phyloP scores from a whole-genome alignment of 441 rosid genomes.

The Croton setiger region DNA sequence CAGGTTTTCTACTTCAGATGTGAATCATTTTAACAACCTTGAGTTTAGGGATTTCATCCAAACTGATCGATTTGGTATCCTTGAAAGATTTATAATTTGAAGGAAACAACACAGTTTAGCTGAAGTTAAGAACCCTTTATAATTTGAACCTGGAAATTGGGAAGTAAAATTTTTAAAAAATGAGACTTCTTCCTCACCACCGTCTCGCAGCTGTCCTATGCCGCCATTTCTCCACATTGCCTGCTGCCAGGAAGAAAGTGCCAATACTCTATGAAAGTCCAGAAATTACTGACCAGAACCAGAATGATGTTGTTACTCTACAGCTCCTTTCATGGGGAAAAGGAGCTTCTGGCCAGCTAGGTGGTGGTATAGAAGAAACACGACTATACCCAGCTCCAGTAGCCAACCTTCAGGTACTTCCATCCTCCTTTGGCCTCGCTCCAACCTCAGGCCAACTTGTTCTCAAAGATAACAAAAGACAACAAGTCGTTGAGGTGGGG shows the following conservation, averaged over 20 bases:
- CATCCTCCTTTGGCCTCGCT: conserved; percentile 43
- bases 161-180: too few species aligned
- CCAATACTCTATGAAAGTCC: conserved; percentile 48
- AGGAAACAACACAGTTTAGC: too few species aligned
- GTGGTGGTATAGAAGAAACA: conserved; percentile 75
- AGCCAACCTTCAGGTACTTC: conserved; percentile 46
- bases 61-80: too few species aligned
- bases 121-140: too few species aligned
- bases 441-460: conserved; percentile 54
- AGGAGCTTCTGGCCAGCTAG: conserved; percentile 93
- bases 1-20: too few species aligned
- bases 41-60: too few species aligned
- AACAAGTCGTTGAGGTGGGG: conserved; percentile 34
- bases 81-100: too few species aligned
- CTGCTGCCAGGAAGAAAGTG: conserved; percentile 33
- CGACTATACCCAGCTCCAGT: conserved; percentile 70
- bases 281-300: conserved; percentile 28
- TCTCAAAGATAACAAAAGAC: conserved; percentile 4
- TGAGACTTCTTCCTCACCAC: conserved; percentile 17
- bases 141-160: too few species aligned
- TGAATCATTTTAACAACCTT: too few species aligned
- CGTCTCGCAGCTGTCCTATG: conserved; percentile 15
- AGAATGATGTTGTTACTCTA: conserved; percentile 33
- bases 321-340: conserved; percentile 90
- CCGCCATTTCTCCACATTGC: conserved; percentile 26